These are phyloP conservation scores for Tulasnella calospora DNA, from an alignment of 768 basidiomycete species.

Conservation along the genomic window DNA sequence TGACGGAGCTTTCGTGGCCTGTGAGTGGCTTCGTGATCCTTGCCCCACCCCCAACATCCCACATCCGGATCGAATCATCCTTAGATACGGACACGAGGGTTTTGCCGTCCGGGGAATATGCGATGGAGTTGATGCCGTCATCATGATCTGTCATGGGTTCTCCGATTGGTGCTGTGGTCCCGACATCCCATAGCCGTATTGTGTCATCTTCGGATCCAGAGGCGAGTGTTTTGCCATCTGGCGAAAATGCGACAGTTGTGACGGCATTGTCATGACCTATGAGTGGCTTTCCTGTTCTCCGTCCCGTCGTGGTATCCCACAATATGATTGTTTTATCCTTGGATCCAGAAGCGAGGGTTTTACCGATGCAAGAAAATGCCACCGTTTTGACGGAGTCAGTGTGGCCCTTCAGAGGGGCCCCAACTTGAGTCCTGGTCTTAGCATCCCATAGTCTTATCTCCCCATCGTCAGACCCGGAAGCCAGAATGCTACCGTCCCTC, in stretches of 20 bases:
- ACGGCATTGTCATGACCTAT: too few species aligned
- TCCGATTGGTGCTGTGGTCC: too few species aligned
- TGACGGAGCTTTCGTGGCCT: conserved; percentile 15
- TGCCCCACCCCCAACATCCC: neutral
- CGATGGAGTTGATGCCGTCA: neutral
- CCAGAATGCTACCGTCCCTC: neutral
- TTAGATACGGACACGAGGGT: conserved; percentile 8
- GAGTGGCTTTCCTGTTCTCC: too few species aligned
- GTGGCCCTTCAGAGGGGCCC: neutral
- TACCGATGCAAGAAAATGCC: too few species aligned
- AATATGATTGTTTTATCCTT: too few species aligned
- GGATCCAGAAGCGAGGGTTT: too few species aligned
- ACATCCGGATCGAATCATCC: conserved; percentile 17
- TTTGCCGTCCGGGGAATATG: conserved; percentile 5
- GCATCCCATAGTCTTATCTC: conserved; percentile 19
- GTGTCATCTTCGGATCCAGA: conserved; percentile 16
- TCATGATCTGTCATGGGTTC: conserved; percentile 2
- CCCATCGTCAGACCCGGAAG: conserved; percentile 14
- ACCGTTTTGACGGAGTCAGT: too few species aligned
- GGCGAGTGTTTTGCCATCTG: conserved; percentile 4
- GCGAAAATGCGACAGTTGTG: conserved; percentile 9
- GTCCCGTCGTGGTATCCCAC: too few species aligned
- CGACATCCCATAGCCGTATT: conserved; percentile 18
- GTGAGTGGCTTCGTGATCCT: neutral
- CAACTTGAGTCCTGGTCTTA: too few species aligned